A percentile compares a stretch with the other conserved stretches of the same genome.
Conservation (phyloP, 1,284 basidiomycete species). For the Austroboletus rostrupii region DNA sequence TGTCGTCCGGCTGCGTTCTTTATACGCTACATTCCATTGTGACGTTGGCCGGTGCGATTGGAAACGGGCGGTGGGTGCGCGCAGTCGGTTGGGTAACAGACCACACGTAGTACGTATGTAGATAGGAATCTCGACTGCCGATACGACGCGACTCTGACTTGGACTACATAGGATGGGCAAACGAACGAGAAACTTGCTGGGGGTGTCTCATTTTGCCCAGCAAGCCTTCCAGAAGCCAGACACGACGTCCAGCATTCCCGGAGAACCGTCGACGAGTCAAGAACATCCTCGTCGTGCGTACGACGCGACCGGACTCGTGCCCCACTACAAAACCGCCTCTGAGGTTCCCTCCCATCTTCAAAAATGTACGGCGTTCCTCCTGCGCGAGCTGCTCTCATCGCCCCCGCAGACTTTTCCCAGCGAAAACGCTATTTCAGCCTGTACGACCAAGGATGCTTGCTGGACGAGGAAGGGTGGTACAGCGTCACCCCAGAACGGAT, state of each 20-base stretch:
- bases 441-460: constrained; percentile 74
- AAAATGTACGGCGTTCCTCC: constrained; percentile 63
- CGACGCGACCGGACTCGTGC: constrained; percentile 70
- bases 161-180: constrained; percentile 26
- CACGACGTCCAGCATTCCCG: constrained; percentile 3
- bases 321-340: constrained; percentile 56
- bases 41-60: constrained; percentile 5
- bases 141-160: background rate
- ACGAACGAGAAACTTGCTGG: constrained; percentile 43
- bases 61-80: constrained; percentile 5
- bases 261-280: background rate
- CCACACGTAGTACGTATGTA: no score
- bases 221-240: constrained; percentile 35
- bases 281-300: constrained; percentile 25
- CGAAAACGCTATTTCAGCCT: constrained; percentile 76
- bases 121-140: no score
- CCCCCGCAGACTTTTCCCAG: constrained; percentile 74
- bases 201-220: constrained; percentile 48
- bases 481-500: constrained; percentile 93
- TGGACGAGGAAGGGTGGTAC: constrained; percentile 94
- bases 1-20: no score
- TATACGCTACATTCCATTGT: constrained; percentile 5
- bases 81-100: constrained; percentile 3
- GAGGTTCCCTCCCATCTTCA: constrained; percentile 73
- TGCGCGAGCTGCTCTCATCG: background rate